Evolutionary conservation across 768 basidiomycete species (phyloP).

Genomic region (Lactarius vividus): DNA sequence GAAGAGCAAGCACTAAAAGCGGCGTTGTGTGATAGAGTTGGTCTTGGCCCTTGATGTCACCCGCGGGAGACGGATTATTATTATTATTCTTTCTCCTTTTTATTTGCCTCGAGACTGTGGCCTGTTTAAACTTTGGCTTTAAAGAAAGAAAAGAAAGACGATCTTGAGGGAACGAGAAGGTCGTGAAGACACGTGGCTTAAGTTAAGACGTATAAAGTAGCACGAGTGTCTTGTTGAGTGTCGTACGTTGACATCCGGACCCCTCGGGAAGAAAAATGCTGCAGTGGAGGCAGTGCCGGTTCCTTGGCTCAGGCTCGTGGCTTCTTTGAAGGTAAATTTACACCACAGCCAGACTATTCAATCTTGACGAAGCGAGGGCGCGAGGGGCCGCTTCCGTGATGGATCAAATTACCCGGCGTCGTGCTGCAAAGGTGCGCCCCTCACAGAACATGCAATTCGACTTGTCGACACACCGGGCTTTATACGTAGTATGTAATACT

Average conservation of each 20-base stretch:
- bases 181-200: constrained; percentile 16
- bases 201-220: constrained; percentile 16
- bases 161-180: neutral
- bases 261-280: constrained; percentile 9
- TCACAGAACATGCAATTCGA: neutral
- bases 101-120: neutral
- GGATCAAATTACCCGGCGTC: constrained; percentile 2
- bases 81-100: neutral
- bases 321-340: constrained; percentile 28
- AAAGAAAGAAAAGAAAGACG: neutral
- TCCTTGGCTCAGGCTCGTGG: constrained; percentile 14
- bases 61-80: constrained; percentile 12
- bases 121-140: neutral
- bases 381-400: neutral
- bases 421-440: neutral
- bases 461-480: neutral
- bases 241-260: constrained; percentile 11
- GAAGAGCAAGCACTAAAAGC: constrained; percentile 16
- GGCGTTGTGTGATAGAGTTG: constrained; percentile 16
- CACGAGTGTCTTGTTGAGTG: neutral
- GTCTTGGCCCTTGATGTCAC: neutral
- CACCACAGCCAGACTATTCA: constrained; percentile 7
- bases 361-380: constrained; percentile 4
- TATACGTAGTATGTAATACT: constrained; percentile 19
- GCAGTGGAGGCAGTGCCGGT: neutral